phyloP scores from a whole-genome alignment of 495 filamentous ascomycete species.

The Emericellopsis terricola region DNA sequence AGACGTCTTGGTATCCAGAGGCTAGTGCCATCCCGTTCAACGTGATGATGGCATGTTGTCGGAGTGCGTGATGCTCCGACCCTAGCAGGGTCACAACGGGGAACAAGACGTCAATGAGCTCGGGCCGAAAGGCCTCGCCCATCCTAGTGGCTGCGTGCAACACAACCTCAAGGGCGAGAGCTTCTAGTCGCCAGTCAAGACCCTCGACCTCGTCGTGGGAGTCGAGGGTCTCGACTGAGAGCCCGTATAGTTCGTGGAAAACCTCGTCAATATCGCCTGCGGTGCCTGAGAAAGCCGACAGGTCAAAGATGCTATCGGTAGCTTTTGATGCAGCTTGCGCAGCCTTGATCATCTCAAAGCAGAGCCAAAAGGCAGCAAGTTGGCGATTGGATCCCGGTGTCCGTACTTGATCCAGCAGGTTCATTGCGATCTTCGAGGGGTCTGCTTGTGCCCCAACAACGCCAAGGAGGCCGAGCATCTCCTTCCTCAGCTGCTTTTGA shows the following conservation, averaged over 20 bases:
- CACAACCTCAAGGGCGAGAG: conserved; percentile 56
- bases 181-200: conserved; percentile 50
- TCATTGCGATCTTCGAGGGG: conserved; percentile 29
- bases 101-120: conserved; percentile 84
- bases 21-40: conserved; percentile 59
- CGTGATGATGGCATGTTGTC: conserved; percentile 67
- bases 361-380: conserved; percentile 67
- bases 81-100: conserved; percentile 77
- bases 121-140: conserved; percentile 51
- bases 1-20: conserved; percentile 59
- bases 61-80: conserved; percentile 45
- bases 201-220: conserved; percentile 28
- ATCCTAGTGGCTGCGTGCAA: conserved; percentile 53
- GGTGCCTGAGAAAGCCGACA: conserved; percentile 17
- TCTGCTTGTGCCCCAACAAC: conserved; percentile 22
- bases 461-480: conserved; percentile 26
- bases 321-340: conserved; percentile 26
- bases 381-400: conserved; percentile 33
- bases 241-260: conserved; percentile 65
- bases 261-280: conserved; percentile 30
- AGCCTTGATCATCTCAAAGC: conserved; percentile 48
- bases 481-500: conserved; percentile 40
- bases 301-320: conserved; percentile 49
- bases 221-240: conserved; percentile 47
- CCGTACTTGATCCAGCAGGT: conserved; percentile 40